Percentiles rank a stretch among this genome's conserved stretches.
Evolutionary conservation across 345 rosid genomes (phyloP).

Genomic region (Melaleuca quinquenervia): DNA sequence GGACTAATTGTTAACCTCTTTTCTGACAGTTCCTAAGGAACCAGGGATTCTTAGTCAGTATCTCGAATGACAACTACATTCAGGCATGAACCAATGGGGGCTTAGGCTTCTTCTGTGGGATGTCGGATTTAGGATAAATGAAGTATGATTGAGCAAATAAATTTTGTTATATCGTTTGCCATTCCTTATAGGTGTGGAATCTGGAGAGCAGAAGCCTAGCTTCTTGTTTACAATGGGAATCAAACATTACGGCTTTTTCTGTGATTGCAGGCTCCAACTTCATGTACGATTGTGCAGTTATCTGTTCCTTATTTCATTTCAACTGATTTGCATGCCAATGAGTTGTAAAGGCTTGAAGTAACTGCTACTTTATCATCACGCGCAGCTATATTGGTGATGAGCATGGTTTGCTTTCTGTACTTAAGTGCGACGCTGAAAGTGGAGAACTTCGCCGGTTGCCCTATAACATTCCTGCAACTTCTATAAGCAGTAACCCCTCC

Average conservation of each 20-base stretch:
- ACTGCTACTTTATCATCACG: background rate
- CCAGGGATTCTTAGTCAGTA: conserved; percentile 41
- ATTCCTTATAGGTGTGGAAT: conserved; percentile 51
- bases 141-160: background rate
- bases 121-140: background rate
- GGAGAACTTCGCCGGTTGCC: conserved; percentile 36
- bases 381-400: conserved; percentile 56
- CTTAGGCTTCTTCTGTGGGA: background rate
- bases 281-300: conserved; percentile 31
- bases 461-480: conserved; percentile 28
- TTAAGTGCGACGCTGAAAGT: conserved; percentile 39
- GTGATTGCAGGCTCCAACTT: conserved; percentile 40
- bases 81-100: conserved; percentile 26
- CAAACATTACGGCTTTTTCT: conserved; percentile 56
- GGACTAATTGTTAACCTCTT: background rate
- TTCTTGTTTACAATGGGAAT: conserved; percentile 43
- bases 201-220: conserved; percentile 35
- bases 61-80: conserved; percentile 45
- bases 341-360: background rate
- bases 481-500: conserved; percentile 31
- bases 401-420: conserved; percentile 35
- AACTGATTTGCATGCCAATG: background rate
- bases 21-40: conserved; percentile 58
- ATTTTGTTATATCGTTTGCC: background rate
- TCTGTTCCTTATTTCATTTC: background rate